Percentiles rank a stretch among this genome's conserved stretches.
Conservation (phyloP, 1,139 yeast genomes). For the Nakaseomyces uthaithaninus region DNA sequence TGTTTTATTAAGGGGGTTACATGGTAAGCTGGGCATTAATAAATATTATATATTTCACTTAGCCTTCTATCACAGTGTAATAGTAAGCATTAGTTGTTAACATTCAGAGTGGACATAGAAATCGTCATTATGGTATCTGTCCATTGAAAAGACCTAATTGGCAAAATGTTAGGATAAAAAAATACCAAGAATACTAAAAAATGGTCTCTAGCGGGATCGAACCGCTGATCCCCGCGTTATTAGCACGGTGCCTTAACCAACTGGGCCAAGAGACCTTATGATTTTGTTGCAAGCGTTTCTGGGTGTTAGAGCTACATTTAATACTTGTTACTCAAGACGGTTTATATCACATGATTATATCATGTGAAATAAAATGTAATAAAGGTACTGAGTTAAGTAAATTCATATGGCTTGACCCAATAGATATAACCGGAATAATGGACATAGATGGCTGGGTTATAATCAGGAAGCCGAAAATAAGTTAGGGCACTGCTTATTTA, state of each 20-base stretch:
- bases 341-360: too few species aligned
- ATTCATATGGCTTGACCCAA: too few species aligned
- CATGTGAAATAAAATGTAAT: too few species aligned
- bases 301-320: neutral
- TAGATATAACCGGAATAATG: too few species aligned
- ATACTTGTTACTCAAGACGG: too few species aligned
- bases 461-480: too few species aligned
- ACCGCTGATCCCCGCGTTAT: slow-evolving; percentile 32
- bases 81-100: neutral
- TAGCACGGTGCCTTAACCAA: slow-evolving; percentile 32
- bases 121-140: too few species aligned
- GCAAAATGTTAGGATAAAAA: neutral
- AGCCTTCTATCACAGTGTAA: neutral
- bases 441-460: too few species aligned
- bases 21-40: too few species aligned
- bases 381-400: too few species aligned
- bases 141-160: neutral
- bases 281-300: slow-evolving; percentile 1
- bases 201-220: slow-evolving; percentile 31
- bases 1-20: slow-evolving; percentile 20
- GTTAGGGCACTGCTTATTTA: too few species aligned
- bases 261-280: slow-evolving; percentile 26
- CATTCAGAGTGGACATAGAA: too few species aligned
- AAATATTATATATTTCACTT: neutral
- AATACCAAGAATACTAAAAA: slow-evolving; percentile 2